Evolutionary conservation across 495 filamentous ascomycete genomes (phyloP), one percentile per base, ranked within the genome.

Genomic region (Neurospora sublineolata): DNA sequence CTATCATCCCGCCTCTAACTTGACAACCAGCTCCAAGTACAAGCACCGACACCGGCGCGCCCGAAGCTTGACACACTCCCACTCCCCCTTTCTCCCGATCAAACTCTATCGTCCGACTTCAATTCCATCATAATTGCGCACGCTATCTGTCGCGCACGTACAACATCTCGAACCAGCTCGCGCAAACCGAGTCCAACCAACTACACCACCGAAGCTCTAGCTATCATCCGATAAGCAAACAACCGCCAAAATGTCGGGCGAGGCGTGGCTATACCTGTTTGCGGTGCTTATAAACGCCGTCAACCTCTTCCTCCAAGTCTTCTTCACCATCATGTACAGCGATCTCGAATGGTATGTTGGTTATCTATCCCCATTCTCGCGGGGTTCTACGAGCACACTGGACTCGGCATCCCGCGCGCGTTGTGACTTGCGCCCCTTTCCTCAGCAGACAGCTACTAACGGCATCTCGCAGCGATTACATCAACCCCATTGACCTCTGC

Each of bases 271-370:
- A 80, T 99, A 97, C 86, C 91, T 99, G 76, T 87, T 99, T 82
- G 91, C 95, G 83, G 96, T 99, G 83, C 88, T 99, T 80, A 95
- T 99, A 85, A 99, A 99, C 87, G 96, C 96, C 84, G 95, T 98
- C 89, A 99, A 99, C 87, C 88, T 99, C 75, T 99, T 99, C 83
- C 88, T 99, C 68, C 96, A 99, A 84, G 96, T 99, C 71, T 99
- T 99, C 87, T 99, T 99, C 87, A 99, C 96, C 46, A 99, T 99
- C 76, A 99, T 99, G 96, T 99, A 97, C 84, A 96, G 92, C 82
- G 94, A 97, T 88, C 83, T 97, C 74, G 94, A 97, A 89, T 97
- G 94, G 93, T 97, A 85, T 75, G 92, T 60, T 33, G 27, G 23
- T 33, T 33, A 60, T 60, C 14, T 85, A n/a, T n/a, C 64, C 60